phyloP scores from a whole-genome alignment of 2,329 filamentous ascomycete genomes.

The Epichloe baconii region DNA sequence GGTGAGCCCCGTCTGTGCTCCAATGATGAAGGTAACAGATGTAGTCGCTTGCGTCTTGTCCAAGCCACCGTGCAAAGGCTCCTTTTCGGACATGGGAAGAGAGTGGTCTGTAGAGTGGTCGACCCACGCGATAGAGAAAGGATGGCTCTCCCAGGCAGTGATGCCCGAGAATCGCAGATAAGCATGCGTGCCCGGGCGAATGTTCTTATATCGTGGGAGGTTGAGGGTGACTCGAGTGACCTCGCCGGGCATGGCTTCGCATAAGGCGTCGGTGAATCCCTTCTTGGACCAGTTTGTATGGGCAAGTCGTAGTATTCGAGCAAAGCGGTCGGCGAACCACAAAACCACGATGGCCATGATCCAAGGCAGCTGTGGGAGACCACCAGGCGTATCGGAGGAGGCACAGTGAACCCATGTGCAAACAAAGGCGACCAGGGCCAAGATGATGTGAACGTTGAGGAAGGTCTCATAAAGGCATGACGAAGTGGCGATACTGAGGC shows the following conservation, averaged over 20 bases:
- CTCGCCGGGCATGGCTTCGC: slow-evolving; percentile 58
- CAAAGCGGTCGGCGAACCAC: slow-evolving; percentile 60
- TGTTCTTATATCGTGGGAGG: slow-evolving; percentile 51
- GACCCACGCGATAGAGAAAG: slow-evolving; percentile 68
- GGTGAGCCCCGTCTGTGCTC: slow-evolving; percentile 80
- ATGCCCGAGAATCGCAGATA: slow-evolving; percentile 59
- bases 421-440: slow-evolving; percentile 54
- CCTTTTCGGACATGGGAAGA: slow-evolving; percentile 28
- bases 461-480: slow-evolving; percentile 96
- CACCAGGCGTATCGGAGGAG: slow-evolving; percentile 42
- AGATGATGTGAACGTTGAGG: slow-evolving; percentile 68
- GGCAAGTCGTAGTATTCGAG: slow-evolving; percentile 48
- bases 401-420: slow-evolving; percentile 70
- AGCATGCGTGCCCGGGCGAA: slow-evolving; percentile 59
- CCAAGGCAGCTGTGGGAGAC: slow-evolving; percentile 60
- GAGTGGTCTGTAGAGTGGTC: slow-evolving; percentile 35
- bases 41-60: slow-evolving; percentile 31
- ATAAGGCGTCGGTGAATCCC: slow-evolving; percentile 49
- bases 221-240: slow-evolving; percentile 57
- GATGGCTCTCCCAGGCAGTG: slow-evolving; percentile 59
- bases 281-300: slow-evolving; percentile 51
- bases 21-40: slow-evolving; percentile 68
- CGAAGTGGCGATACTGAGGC: slow-evolving; percentile 67
- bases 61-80: slow-evolving; percentile 23
- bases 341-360: slow-evolving; percentile 61